These are phyloP conservation scores for Hymenoscyphus scutula DNA, from an alignment of 2,329 filamentous ascomycete genomes.

Conservation along the genomic window DNA sequence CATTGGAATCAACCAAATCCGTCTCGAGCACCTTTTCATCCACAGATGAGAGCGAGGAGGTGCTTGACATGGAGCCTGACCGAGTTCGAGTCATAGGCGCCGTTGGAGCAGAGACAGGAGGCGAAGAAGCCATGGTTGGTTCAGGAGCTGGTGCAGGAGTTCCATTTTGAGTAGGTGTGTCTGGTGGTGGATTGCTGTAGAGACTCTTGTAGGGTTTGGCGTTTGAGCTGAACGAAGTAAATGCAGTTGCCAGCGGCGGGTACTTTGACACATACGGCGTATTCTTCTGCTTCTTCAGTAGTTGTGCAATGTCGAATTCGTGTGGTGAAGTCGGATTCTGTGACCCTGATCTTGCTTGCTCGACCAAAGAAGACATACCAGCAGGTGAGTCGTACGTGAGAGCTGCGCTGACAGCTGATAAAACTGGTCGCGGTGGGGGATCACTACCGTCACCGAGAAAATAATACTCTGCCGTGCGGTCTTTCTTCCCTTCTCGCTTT, in stretches of 20 bases:
- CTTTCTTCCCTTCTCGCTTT: slow-evolving; percentile 57
- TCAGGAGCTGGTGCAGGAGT: not conserved
- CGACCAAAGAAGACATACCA: slow-evolving; percentile 1
- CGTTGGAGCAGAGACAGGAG: not conserved
- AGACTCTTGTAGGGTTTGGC: not conserved
- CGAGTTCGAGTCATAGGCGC: slow-evolving; percentile 15
- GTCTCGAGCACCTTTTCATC: slow-evolving; percentile 31
- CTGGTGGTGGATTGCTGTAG: not conserved
- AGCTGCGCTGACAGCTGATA: slow-evolving; percentile 15
- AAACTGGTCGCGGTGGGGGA: slow-evolving; percentile 22
- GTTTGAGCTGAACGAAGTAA: not conserved
- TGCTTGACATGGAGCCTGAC: slow-evolving; percentile 34
- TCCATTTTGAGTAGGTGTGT: slow-evolving; percentile 1
- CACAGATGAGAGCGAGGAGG: slow-evolving; percentile 40
- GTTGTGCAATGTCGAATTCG: slow-evolving; percentile 9
- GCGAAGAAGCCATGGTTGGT: not conserved
- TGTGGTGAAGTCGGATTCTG: slow-evolving; percentile 9
- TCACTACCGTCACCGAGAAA: slow-evolving; percentile 43
- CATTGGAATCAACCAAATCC: not conserved
- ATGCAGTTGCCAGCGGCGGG: not conserved
- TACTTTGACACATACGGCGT: slow-evolving; percentile 9
- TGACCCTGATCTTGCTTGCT: slow-evolving; percentile 5
- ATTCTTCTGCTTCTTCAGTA: slow-evolving; percentile 17
- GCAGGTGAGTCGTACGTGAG: slow-evolving; percentile 13
- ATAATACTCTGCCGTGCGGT: slow-evolving; percentile 50